Evolutionary conservation across 2,329 filamentous ascomycete species (phyloP), one percentile per base, ranked within the genome.

Genomic region (Fusarium buxicola): DNA sequence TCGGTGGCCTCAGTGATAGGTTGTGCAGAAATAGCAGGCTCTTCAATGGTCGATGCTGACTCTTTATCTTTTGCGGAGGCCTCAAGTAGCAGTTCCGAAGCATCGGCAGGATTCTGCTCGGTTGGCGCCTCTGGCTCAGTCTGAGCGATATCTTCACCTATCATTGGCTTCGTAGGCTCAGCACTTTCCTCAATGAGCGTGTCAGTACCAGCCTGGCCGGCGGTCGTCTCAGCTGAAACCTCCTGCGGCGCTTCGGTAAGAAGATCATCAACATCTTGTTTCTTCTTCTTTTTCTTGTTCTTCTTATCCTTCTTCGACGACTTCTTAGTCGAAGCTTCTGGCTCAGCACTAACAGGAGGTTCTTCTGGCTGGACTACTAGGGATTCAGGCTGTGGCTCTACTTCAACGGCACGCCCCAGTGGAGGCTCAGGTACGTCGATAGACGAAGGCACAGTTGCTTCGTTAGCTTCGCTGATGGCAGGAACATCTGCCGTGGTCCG

Each of bases 221-320:
- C 21, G 7, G 16, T 7, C 24, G 40, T n/a, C 7, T 15, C 39
- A 32, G 11, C 28, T 16, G 21, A 16, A n/a, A 11, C 15, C 9
- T 50, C 44, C 13, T 18, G 52, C 13, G 44, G 10, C 40, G n/a
- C 18, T 24, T 58, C 39, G 12, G 18, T n/a, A 12, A 31, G 15
- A 31, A 35, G 7, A 40, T 43, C 39, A 25, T 47, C 43, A 18
- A 58, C 55, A 32, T 15, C n/a, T 15, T 40, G 44, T 30, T 68
- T 72, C 15, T 60, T 54, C 36, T 67, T 70, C 56, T 69, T 75
- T 62, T 73, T 74, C 53, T 73, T 75, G 52, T 70, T 73, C 50
- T 74, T 76, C 55, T 75, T 74, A 46, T 66, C 69, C 36, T 73
- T 75, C 50, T 69, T 72, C 21, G 60, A 56, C 31, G 38, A 41